These are phyloP conservation scores for Ophiostoma novo-ulmi DNA, from an alignment of 2,329 filamentous ascomycete species.

Conservation along the genomic window DNA sequence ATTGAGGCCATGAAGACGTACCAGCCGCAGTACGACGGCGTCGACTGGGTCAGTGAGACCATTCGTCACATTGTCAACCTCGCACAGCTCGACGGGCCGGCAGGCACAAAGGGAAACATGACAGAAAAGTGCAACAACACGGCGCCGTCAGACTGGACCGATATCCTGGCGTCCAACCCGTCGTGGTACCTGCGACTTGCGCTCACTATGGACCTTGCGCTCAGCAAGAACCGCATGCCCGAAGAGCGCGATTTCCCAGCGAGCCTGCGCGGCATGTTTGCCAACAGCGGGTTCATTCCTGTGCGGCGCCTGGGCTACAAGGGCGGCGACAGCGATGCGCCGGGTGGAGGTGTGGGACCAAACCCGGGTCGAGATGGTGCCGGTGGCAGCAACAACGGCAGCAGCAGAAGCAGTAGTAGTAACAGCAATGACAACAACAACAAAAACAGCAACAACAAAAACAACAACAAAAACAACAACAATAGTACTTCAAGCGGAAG, in stretches of 20 bases:
- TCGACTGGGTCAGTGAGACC: conserved; percentile 28
- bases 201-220: conserved; percentile 27
- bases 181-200: conserved; percentile 27
- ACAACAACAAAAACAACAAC: neutral
- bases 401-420: neutral
- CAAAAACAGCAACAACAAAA: neutral
- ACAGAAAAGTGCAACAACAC: neutral
- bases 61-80: conserved; percentile 27
- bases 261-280: conserved; percentile 25
- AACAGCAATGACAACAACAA: neutral
- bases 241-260: conserved; percentile 28
- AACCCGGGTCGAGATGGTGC: neutral
- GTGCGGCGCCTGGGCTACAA: conserved; percentile 2
- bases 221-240: conserved; percentile 29
- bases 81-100: conserved; percentile 25
- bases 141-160: conserved; percentile 24
- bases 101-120: neutral
- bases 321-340: neutral
- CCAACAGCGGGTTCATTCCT: conserved; percentile 10
- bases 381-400: neutral
- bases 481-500: neutral
- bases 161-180: conserved; percentile 26
- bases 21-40: conserved; percentile 28
- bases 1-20: conserved; percentile 29
- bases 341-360: neutral